Evolutionary conservation across 164 flowering plant genomes (phyloP), one percentile per base, ranked within the genome.

Genomic region (Tinospora cordifolia): DNA sequence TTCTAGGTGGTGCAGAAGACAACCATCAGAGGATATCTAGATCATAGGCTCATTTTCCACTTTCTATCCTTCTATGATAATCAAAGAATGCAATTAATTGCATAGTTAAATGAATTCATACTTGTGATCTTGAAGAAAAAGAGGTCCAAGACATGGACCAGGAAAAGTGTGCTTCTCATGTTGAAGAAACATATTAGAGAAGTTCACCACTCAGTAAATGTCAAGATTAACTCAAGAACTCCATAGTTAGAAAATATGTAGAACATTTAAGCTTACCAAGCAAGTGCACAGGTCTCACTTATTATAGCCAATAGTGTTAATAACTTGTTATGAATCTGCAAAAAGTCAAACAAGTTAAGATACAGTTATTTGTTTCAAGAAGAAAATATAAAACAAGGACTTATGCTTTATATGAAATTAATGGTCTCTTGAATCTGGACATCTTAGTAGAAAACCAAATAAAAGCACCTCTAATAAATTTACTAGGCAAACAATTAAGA

Each of bases 281-380:
- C 63, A 68, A 94, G 92, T 59, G 97, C 96, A 74, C 93, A 85
- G 12, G 90, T 87, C 87, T 94, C 98, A 71, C 76, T 78, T 71
- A 94, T 81, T 69, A 90, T 85, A 46, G 91, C 96, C 69, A 94
- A 40, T 41, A 90, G 26, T 40, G 98, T 94, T 21, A 94, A 79
- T 63, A 94, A 73, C 87, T 87, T 90, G 85, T 75, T 91, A 69
- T 91, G 98, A 58, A 90, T 82, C 98, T 93, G 94, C 84, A 87
- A 67, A 63, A 74, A 73, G 12, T 13, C 54, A 49, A 69, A 70
- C 39, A 72, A 75, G 24, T 27, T 6, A 14, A 73, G 49, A 27
- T 21, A 13, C 40, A 40, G 13, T 58, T 21, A 39, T 8, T 25
- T 54, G 36, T 63, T 63, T 34, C 41, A 21, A 22, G 2, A 34